A percentile compares a stretch with the other conserved stretches of the same genome.
These are phyloP conservation scores for Pythium rhizo-oryzae DNA, from an alignment of 352 stramenopile genomes.

Conservation along the genomic window DNA sequence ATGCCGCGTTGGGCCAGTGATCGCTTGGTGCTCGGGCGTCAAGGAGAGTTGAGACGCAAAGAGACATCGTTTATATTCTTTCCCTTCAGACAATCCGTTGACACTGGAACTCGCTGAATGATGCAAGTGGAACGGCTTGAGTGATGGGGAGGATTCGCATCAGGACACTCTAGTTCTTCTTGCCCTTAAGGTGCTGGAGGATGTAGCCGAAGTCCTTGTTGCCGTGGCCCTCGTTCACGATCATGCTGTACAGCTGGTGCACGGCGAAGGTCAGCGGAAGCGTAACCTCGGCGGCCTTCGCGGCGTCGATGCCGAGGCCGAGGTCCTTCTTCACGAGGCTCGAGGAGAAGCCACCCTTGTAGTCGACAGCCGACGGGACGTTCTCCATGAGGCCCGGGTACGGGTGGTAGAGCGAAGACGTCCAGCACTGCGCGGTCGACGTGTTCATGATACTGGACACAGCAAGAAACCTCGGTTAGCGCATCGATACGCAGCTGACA, in stretches of 20 bases:
- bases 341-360: conserved; percentile 91
- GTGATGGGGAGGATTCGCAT: background rate
- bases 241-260: conserved; percentile 87
- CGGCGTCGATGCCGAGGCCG: conserved; percentile 92
- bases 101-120: background rate
- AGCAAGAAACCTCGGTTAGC: background rate
- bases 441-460: conserved; percentile 96
- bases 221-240: conserved; percentile 67
- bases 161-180: conserved; percentile 39
- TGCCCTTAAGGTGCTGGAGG: conserved; percentile 82
- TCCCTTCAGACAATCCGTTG: background rate
- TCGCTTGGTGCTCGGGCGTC: background rate
- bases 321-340: conserved; percentile 98
- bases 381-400: conserved; percentile 92
- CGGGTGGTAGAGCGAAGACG: conserved; percentile 94
- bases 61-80: conserved; percentile 20
- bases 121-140: background rate
- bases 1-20: conserved; percentile 70
- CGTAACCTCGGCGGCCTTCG: conserved; percentile 79
- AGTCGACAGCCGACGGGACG: conserved; percentile 86
- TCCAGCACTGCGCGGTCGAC: conserved; percentile 97
- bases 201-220: conserved; percentile 90
- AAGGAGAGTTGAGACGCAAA: background rate
- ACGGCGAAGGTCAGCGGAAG: conserved; percentile 75
- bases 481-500: background rate